phyloP scores from a whole-genome alignment of 1,139 yeast genomes.

The Magnusiomyces paraingens region DNA sequence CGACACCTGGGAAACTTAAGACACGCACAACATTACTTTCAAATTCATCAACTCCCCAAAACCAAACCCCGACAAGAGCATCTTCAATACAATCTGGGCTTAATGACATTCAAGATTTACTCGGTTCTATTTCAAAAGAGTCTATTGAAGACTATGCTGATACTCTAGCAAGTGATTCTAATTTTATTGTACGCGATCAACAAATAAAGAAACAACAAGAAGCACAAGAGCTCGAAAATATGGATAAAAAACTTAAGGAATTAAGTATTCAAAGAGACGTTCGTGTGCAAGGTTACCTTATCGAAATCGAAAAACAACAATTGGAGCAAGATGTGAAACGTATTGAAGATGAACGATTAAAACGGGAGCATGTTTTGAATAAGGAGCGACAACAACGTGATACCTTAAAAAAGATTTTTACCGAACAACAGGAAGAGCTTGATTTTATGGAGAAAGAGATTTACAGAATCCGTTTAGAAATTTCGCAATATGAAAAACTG shows the following conservation, averaged over 20 bases:
- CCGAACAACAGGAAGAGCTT: not conserved
- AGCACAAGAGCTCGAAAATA: constrained; percentile 7
- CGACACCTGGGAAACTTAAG: too few relatives aligned
- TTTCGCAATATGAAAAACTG: too few relatives aligned
- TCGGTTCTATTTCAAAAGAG: not conserved
- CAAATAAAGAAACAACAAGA: constrained; percentile 4
- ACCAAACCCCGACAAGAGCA: too few relatives aligned
- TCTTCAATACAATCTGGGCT: not conserved
- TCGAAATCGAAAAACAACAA: constrained; percentile 12
- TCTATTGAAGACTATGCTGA: not conserved
- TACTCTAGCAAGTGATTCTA: not conserved
- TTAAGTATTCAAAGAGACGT: not conserved
- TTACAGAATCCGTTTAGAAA: not conserved
- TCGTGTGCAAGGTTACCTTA: not conserved
- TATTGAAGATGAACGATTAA: constrained; percentile 7
- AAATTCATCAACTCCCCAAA: too few relatives aligned
- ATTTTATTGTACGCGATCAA: not conserved
- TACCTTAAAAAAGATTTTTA: too few relatives aligned
- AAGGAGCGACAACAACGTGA: too few relatives aligned
- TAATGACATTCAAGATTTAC: not conserved
- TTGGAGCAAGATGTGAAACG: constrained; percentile 13
- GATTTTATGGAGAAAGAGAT: not conserved
- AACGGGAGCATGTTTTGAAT: constrained; percentile 8
- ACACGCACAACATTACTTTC: too few relatives aligned
- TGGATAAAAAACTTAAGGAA: constrained; percentile 6